These are phyloP conservation scores for Mycogone perniciosa DNA, from an alignment of 2,329 filamentous ascomycete species.

Conservation along the genomic window DNA sequence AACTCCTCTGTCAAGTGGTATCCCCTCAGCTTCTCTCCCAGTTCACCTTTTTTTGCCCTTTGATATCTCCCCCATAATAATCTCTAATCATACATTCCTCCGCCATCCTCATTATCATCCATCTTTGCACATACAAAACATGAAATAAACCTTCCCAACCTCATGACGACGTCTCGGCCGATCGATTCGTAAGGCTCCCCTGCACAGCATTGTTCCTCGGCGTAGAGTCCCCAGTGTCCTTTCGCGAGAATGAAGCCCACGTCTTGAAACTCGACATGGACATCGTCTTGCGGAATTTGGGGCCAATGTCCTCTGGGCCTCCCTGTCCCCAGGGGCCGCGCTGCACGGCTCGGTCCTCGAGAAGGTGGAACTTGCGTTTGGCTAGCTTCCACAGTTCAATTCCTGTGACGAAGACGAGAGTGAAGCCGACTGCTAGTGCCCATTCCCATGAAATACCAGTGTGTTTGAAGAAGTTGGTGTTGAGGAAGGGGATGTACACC, in stretches of 20 bases:
- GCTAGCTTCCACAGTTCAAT: constrained; percentile 66
- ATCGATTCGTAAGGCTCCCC: constrained; percentile 10
- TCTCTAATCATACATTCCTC: not conserved
- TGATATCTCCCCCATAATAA: not conserved
- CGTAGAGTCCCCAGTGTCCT: constrained; percentile 34
- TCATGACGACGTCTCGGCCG: constrained; percentile 3
- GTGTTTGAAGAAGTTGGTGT: constrained; percentile 67
- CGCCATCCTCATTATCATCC: not conserved
- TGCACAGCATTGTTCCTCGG: constrained; percentile 22
- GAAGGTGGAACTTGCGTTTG: constrained; percentile 52
- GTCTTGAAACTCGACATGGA: constrained; percentile 47
- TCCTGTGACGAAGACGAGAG: constrained; percentile 57
- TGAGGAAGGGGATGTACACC: constrained; percentile 67
- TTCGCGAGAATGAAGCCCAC: constrained; percentile 38
- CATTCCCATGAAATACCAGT: constrained; percentile 68
- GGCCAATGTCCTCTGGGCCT: constrained; percentile 39
- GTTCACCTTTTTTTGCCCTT: no score
- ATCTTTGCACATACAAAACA: not conserved
- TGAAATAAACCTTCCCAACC: not conserved
- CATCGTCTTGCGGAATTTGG: constrained; percentile 41
- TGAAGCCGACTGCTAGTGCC: constrained; percentile 59
- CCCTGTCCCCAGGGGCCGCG: constrained; percentile 48
- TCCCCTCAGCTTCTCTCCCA: no score
- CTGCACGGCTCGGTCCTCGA: constrained; percentile 46
- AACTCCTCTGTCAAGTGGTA: no score